Evolutionary conservation across 1,284 basidiomycete species (phyloP).

Genomic region (Apiotrichum akiyoshidainum): DNA sequence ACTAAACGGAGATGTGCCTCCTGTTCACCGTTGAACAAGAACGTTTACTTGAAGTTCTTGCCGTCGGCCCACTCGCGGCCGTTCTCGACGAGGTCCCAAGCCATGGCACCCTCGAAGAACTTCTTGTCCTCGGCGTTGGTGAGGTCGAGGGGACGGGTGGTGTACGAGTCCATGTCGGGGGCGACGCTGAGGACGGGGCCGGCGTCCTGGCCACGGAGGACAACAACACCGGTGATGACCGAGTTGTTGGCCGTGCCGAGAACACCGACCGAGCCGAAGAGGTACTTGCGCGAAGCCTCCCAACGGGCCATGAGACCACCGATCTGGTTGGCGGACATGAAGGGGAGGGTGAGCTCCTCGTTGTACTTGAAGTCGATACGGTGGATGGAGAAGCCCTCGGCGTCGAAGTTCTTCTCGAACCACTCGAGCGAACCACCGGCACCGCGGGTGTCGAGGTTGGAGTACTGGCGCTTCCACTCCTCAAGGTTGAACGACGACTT

Average conservation of each 20-base stretch:
- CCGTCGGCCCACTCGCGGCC: constrained; percentile 73
- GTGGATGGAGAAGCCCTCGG: constrained; percentile 87
- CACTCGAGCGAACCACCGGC: constrained; percentile 68
- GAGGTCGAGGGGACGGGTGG: constrained; percentile 64
- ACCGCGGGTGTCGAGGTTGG: constrained; percentile 90
- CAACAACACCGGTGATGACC: constrained; percentile 73
- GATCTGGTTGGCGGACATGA: constrained; percentile 82
- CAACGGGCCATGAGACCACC: constrained; percentile 94
- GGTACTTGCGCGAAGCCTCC: constrained; percentile 89
- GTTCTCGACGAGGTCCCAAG: constrained; percentile 82
- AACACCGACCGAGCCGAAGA: constrained; percentile 90
- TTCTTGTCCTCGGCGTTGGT: constrained; percentile 64
- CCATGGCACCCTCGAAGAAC: constrained; percentile 83
- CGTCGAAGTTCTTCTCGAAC: constrained; percentile 91
- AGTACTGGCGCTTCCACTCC: constrained; percentile 97
- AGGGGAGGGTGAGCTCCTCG: constrained; percentile 83
- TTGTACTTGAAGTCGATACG: constrained; percentile 88
- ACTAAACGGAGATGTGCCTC: neutral
- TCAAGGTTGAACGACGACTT: constrained; percentile 92
- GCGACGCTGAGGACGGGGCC: constrained; percentile 73
- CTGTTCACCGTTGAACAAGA: neutral
- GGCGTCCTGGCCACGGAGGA: constrained; percentile 69
- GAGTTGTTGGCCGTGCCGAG: constrained; percentile 76
- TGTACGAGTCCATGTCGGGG: constrained; percentile 86
- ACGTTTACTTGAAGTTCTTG: constrained; percentile 52